phyloP scores from a whole-genome alignment of 371 early-diverging fungal species.

The Mortierella sp. region DNA sequence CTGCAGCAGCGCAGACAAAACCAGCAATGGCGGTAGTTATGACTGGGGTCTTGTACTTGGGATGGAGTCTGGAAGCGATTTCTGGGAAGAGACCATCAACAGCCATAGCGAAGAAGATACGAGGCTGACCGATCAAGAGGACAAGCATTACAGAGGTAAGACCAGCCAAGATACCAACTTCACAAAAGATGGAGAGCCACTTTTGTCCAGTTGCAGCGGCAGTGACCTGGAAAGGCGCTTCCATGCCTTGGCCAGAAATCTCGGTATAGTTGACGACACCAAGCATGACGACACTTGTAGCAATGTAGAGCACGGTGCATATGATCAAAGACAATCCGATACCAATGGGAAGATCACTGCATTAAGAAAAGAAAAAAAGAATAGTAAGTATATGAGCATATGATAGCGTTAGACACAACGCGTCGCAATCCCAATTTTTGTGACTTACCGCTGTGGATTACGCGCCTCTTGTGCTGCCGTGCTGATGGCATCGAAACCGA shows the following conservation, averaged over 20 bases:
- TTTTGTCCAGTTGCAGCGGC: conserved; percentile 62
- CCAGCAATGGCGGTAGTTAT: conserved; percentile 81
- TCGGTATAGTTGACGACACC: conserved; percentile 78
- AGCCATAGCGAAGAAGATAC: conserved; percentile 91
- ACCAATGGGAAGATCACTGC: conserved; percentile 85
- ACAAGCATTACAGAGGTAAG: conserved; percentile 84
- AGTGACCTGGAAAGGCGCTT: conserved; percentile 77
- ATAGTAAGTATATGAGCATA: not conserved
- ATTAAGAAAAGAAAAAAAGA: not conserved
- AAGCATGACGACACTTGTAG: conserved; percentile 73
- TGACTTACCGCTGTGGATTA: conserved; percentile 71
- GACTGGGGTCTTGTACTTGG: conserved; percentile 74
- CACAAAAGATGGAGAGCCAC: conserved; percentile 80
- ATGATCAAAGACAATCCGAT: conserved; percentile 84
- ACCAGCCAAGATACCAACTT: conserved; percentile 83
- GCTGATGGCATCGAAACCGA: conserved; percentile 93
- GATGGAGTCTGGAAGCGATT: conserved; percentile 74
- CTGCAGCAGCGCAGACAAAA: conserved; percentile 74
- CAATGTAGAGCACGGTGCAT: conserved; percentile 84
- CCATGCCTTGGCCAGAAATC: conserved; percentile 36
- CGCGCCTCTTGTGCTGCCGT: conserved; percentile 89
- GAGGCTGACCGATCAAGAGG: conserved; percentile 85
- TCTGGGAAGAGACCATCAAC: conserved; percentile 84
- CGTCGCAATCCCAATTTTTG: no score
- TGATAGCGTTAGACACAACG: not conserved